Evolutionary conservation across 768 basidiomycete genomes (phyloP).

Genomic region (Psilocybe azurescens): DNA sequence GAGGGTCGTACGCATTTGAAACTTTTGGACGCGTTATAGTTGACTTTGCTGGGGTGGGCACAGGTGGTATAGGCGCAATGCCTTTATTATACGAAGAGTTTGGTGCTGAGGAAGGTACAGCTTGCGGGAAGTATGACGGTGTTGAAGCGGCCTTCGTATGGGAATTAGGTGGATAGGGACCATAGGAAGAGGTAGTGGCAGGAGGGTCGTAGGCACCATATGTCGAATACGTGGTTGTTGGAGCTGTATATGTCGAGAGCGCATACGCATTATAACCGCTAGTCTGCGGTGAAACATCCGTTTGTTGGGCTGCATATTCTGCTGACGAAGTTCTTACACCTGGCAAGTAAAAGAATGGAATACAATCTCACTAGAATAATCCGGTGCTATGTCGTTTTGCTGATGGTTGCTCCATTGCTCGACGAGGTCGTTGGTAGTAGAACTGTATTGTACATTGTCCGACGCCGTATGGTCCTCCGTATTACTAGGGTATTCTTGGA

Average conservation of each 20-base stretch:
- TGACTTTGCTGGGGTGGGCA: slow-evolving; percentile 41
- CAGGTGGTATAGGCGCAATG: slow-evolving; percentile 30
- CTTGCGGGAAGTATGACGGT: slow-evolving; percentile 4
- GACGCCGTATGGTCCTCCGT: background rate
- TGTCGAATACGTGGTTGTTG: slow-evolving; percentile 11
- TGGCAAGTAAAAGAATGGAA: background rate
- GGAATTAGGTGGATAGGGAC: background rate
- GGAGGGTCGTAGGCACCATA: slow-evolving; percentile 20
- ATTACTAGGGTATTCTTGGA: slow-evolving; percentile 6
- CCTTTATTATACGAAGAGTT: slow-evolving; percentile 1
- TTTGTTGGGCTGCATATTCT: background rate
- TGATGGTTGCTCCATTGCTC: slow-evolving; percentile 10
- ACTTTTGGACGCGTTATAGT: slow-evolving; percentile 66
- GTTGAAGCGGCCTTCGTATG: background rate
- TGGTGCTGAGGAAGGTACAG: background rate
- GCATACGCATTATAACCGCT: slow-evolving; percentile 4
- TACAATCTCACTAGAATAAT: slow-evolving; percentile 11
- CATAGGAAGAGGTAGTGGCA: slow-evolving; percentile 6
- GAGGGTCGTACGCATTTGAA: slow-evolving; percentile 79
- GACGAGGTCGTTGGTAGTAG: slow-evolving; percentile 2
- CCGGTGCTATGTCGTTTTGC: slow-evolving; percentile 1
- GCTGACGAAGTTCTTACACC: background rate
- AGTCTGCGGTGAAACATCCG: background rate
- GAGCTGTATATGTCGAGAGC: slow-evolving; percentile 4
- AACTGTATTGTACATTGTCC: background rate